Conservation (phyloP, 2,329 filamentous ascomycete genomes). For the Gnomoniopsis smithogilvyi region DNA sequence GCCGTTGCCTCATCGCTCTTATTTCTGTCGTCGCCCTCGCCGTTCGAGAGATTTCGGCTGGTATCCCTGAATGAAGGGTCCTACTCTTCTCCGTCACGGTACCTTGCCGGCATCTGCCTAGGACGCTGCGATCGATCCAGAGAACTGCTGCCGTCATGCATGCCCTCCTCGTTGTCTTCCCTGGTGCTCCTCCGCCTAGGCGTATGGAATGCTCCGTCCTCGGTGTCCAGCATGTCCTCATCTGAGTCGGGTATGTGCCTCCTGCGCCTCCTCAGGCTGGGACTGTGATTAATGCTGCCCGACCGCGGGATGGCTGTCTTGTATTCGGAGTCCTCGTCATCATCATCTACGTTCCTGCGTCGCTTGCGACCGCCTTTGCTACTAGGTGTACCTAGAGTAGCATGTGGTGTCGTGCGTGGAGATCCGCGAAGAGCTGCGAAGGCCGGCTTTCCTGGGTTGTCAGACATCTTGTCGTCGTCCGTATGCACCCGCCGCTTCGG, state of each 20-base stretch:
- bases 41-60: neutral
- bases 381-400: conserved; percentile 17
- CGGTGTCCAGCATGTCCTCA: conserved; percentile 12
- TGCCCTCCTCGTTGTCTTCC: conserved; percentile 2
- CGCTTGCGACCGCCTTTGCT: conserved; percentile 14
- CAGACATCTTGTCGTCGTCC: no score
- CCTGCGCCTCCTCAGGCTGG: conserved; percentile 11
- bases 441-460: neutral
- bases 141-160: conserved; percentile 11
- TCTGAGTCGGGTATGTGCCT: conserved; percentile 12
- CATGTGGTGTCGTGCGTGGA: conserved; percentile 6
- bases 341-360: conserved; percentile 2
- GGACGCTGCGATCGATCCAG: conserved; percentile 16
- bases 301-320: conserved; percentile 6
- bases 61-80: conserved; percentile 8
- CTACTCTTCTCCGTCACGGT: conserved; percentile 18
- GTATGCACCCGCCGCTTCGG: no score
- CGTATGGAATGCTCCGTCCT: neutral
- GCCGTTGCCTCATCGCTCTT: neutral
- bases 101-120: conserved; percentile 18
- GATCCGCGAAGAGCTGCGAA: neutral
- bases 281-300: conserved; percentile 12
- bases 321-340: conserved; percentile 11
- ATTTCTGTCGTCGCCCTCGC: neutral
- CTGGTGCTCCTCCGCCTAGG: neutral